Percentiles rank a stretch among this genome's conserved stretches.
Conservation (phyloP, 2,329 filamentous ascomycete genomes). For the Colletotrichum sp. region DNA sequence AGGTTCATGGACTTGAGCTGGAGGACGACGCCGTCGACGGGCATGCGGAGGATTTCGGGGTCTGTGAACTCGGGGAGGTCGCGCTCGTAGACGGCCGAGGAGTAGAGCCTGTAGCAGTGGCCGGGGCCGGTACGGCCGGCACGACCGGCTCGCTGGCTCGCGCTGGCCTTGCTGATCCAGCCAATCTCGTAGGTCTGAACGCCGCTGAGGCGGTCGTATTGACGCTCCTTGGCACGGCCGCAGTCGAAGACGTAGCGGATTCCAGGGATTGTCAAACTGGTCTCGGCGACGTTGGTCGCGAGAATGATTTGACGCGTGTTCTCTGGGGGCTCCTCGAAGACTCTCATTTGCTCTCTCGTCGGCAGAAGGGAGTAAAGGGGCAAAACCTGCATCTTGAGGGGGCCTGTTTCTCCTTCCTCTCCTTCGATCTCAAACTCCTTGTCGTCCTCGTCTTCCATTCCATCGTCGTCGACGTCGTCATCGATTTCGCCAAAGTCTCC, state of each 20-base stretch:
- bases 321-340: slow-evolving; percentile 86
- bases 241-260: slow-evolving; percentile 96
- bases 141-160: slow-evolving; percentile 88
- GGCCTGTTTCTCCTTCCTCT: slow-evolving; percentile 63
- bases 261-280: slow-evolving; percentile 93
- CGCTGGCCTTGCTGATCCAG: slow-evolving; percentile 98
- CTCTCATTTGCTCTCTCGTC: slow-evolving; percentile 86
- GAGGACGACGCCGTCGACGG: slow-evolving; percentile 89
- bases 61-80: slow-evolving; percentile 87
- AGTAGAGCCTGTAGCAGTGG: slow-evolving; percentile 95
- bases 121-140: slow-evolving; percentile 94
- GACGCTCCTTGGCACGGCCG: slow-evolving; percentile 89
- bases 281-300: slow-evolving; percentile 96
- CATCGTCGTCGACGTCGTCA: slow-evolving; percentile 61
- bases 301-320: slow-evolving; percentile 85
- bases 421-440: slow-evolving; percentile 74
- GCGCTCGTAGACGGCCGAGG: slow-evolving; percentile 89
- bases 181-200: slow-evolving; percentile 95
- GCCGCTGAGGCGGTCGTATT: slow-evolving; percentile 84
- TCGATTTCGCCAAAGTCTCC: slow-evolving; percentile 65
- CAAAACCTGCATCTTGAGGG: slow-evolving; percentile 81
- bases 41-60: slow-evolving; percentile 88
- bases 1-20: slow-evolving; percentile 96
- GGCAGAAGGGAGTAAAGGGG: slow-evolving; percentile 93
- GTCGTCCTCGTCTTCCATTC: slow-evolving; percentile 57